Base-by-base conservation (phyloP, 352 stramenopile species). In the Globisporangium lucens region DNA sequence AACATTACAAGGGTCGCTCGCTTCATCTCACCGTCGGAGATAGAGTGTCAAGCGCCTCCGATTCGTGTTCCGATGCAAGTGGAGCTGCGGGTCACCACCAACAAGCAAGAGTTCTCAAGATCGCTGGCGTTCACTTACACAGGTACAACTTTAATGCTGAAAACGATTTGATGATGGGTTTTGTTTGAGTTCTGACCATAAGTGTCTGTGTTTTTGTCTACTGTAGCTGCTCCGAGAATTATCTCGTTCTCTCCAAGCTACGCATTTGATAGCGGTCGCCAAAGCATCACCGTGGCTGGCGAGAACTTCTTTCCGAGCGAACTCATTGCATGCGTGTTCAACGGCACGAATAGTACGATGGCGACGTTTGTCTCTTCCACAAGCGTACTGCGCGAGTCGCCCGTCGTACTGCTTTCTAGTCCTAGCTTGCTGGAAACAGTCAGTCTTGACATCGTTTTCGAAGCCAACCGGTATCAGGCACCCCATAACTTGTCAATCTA, bases 41-140 rank as follows among this genome's bases (percentile, higher is more conserved):
- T 82, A 24, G 66, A 68, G 4, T 86, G 78, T 43, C 38, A 70
- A 38, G 46, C 60, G 2, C 77, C 77, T 17, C 29, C 20, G 9
- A 38, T 56, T 38, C n/a, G 46, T 7, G 58, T 15, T 30, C 38
- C 36, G 3, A 38, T 55, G 24, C 60, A 60, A 0, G 68, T 91
- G n/a, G 9, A 67, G 9, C 61, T 91, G 20, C 72, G 71, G 15
- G 35, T 91, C n/a, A 86, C 74, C 17, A 89, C 75, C 0, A 90
- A 90, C 56, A 63, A 67, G 0, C 76, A 89, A 65, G 81, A 89
- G 33, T 88, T 80, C 56, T 88, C 76, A 3, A 52, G 57, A 12
- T 3, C 66, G 0, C 46, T 90, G 3, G 15, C 53, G 5, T 91
- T 84, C 56, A 68, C 53, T 13, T 91, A 83, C 65, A 76, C 63